Conservation (phyloP, 495 filamentous ascomycete genomes). For the Penicillium antarcticum region DNA sequence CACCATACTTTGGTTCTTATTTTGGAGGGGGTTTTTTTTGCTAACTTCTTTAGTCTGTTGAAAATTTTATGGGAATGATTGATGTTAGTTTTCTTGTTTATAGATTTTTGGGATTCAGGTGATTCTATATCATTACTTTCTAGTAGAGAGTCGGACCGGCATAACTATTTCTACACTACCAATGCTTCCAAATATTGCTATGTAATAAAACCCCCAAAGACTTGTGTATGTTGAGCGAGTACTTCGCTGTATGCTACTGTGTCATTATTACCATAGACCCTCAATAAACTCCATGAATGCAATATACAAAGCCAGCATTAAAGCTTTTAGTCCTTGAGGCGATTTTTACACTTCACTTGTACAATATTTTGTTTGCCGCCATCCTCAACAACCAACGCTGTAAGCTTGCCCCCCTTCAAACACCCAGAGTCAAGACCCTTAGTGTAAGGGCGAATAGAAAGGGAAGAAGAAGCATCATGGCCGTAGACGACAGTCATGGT, state of each 20-base stretch:
- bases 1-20: not conserved
- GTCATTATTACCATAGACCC: no score
- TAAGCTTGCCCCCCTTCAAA: conserved; percentile 67
- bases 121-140: no score
- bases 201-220: no score
- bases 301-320: not conserved
- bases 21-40: not conserved
- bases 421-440: conserved; percentile 86
- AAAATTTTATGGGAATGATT: not conserved
- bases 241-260: no score
- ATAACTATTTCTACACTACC: no score
- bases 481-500: conserved; percentile 72
- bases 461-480: conserved; percentile 72
- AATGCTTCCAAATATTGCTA: no score
- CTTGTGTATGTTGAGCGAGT: no score
- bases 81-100: no score
- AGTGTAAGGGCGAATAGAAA: conserved; percentile 65
- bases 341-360: conserved; percentile 33
- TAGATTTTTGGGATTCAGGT: no score
- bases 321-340: conserved; percentile 7
- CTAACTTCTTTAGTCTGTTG: conserved; percentile 14
- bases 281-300: not conserved
- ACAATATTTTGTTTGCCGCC: conserved; percentile 36
- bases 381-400: conserved; percentile 69
- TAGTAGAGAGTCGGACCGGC: no score